These are phyloP conservation scores for Phanerochaete carnosa DNA, from an alignment of 768 basidiomycete genomes.

Conservation along the genomic window DNA sequence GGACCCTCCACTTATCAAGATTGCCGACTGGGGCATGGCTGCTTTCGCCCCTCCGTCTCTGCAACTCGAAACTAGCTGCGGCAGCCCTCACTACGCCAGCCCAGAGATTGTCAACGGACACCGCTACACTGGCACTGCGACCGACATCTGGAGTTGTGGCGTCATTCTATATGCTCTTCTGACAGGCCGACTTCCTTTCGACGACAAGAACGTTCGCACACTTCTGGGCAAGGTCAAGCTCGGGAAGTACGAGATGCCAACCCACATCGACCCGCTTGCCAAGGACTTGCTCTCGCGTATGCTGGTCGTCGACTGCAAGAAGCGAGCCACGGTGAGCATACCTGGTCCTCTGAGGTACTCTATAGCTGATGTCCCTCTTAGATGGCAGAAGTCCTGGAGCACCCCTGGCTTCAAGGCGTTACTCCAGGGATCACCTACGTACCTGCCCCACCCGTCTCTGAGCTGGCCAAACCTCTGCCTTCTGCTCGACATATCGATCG, in stretches of 20 bases:
- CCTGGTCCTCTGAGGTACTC: background rate
- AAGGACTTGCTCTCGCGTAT: slow-evolving; percentile 82
- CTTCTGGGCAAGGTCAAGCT: slow-evolving; percentile 84
- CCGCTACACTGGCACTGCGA: slow-evolving; percentile 84
- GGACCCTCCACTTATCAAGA: slow-evolving; percentile 82
- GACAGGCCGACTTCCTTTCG: slow-evolving; percentile 89
- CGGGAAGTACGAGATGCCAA: slow-evolving; percentile 83
- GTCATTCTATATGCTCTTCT: slow-evolving; percentile 90
- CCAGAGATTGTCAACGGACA: slow-evolving; percentile 94
- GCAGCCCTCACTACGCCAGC: slow-evolving; percentile 94
- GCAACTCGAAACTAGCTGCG: slow-evolving; percentile 91
- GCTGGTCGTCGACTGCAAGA: slow-evolving; percentile 81
- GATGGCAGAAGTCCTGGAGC: slow-evolving; percentile 83
- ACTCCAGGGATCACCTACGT: slow-evolving; percentile 48
- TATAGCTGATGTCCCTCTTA: slow-evolving; percentile 26
- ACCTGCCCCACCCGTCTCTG: slow-evolving; percentile 35
- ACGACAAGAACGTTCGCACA: slow-evolving; percentile 79
- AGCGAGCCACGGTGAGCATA: slow-evolving; percentile 73
- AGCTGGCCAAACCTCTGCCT: slow-evolving; percentile 65
- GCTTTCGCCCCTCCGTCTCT: slow-evolving; percentile 85
- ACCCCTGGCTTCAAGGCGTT: slow-evolving; percentile 74
- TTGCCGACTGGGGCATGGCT: slow-evolving; percentile 99
- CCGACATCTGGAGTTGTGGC: slow-evolving; percentile 97
- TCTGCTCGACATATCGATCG: slow-evolving; percentile 70
- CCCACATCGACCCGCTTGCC: slow-evolving; percentile 77